Evolutionary conservation across 257 asterid species (phyloP).

Genomic region (Anisodus tanguticus): DNA sequence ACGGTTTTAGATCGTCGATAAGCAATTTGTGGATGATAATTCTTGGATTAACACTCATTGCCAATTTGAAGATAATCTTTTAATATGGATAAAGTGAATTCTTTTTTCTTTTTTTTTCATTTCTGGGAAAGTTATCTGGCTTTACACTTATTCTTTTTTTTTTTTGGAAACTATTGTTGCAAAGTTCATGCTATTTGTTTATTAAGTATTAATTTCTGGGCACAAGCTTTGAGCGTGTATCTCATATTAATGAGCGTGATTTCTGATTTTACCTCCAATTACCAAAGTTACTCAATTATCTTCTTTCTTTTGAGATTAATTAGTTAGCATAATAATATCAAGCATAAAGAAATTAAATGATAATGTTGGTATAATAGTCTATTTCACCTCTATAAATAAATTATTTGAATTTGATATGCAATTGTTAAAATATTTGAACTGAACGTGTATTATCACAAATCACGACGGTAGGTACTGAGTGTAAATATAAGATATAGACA

Average conservation of each 20-base stretch:
- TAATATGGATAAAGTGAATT: not conserved
- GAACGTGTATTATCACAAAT: too few relatives aligned
- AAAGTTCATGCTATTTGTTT: not conserved
- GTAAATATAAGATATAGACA: too few relatives aligned
- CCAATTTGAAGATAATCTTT: conserved; percentile 8
- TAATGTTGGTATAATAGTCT: too few relatives aligned
- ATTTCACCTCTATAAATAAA: too few relatives aligned
- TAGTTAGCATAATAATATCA: too few relatives aligned
- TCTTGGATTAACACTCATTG: conserved; percentile 37
- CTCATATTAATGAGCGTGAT: not conserved
- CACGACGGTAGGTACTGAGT: too few relatives aligned
- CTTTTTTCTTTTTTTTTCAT: not conserved
- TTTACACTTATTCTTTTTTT: not conserved
- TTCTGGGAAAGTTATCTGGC: not conserved
- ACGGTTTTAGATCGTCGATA: conserved; percentile 30
- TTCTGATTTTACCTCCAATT: too few relatives aligned
- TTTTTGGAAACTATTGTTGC: not conserved
- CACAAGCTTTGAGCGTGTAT: not conserved
- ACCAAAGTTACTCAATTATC: too few relatives aligned
- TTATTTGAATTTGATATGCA: too few relatives aligned
- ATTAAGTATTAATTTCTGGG: not conserved
- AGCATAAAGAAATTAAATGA: too few relatives aligned
- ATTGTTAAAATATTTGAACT: too few relatives aligned
- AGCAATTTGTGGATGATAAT: conserved; percentile 46
- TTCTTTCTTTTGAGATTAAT: too few relatives aligned